Base-by-base conservation (phyloP, 768 basidiomycete species). In the Coprinellus micaceus region DNA sequence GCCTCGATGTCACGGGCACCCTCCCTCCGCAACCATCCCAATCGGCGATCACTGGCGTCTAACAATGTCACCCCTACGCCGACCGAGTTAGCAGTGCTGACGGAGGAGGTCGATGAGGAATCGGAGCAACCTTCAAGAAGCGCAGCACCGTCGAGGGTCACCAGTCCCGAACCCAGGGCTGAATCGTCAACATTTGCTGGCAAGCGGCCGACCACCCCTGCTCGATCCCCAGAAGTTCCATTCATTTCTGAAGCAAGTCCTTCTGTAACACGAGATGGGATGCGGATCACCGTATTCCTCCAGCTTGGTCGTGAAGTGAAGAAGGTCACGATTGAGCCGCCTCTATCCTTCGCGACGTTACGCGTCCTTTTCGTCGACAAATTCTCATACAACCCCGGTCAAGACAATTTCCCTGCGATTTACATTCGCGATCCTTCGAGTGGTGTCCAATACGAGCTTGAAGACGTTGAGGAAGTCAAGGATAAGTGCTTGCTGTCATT, bases 391-490 rank as follows among this genome's bases (percentile, higher is more conserved):
- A 93, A 88, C 66, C 93, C 96, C 0, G 94, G 94, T 0, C 79
- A 88, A 70, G 93, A 93, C 56, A 91, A 94, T 65, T 97, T 96
- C 64, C 94, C 95, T 24, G 90, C 90, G 12, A 96, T 99, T 45
- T 98, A 98, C 66, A 88, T 98, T 52, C 86, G 91, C 10, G 96
- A 98, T 74, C 89, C 89, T 2, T 84, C 84, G 40, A 94, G 91
- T 58, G 94, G 94, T 12, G 91, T 98, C 49, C 89, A 94, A 66
- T 99, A 96, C 67, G 95, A 98, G 71, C 75, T 98, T 54, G 96
- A 99, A 68, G 93, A 98, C 67, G 84, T 93, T 55, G 89, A 91
- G 17, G 96, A 99, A 66, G 83, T 99, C 29, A 86, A 87, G 70
- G 88, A 93, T 54, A 93, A 86, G 59, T 91, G 89, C 67, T 69